Conservation (phyloP, 2,329 filamentous ascomycete species). For the Geosmithia putterillii region DNA sequence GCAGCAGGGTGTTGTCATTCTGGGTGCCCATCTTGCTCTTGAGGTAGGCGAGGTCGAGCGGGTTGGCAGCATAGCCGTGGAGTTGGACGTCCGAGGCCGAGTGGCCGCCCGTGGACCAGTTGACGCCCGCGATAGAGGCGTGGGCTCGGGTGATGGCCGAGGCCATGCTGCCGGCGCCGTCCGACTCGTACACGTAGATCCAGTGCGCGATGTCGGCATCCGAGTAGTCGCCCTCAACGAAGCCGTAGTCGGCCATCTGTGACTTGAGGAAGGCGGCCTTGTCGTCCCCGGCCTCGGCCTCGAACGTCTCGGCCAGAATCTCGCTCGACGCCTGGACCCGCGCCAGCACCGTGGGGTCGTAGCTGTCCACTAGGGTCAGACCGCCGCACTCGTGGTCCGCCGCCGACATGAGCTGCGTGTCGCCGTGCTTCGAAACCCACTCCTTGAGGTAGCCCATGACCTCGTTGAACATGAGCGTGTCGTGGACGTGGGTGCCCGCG, state of each 20-base stretch:
- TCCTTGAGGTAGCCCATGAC: constrained; percentile 10
- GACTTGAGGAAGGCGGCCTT: constrained; percentile 4
- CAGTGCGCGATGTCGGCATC: constrained; percentile 5
- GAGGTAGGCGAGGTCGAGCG: constrained; percentile 3
- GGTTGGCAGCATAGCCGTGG: constrained; percentile 8
- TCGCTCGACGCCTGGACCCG: constrained; percentile 7
- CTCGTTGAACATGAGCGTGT: constrained; percentile 12
- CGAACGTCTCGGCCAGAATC: constrained; percentile 5
- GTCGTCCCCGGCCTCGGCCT: constrained; percentile 7
- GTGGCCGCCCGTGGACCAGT: constrained; percentile 10
- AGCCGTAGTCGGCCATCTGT: constrained; percentile 8
- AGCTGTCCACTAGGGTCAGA: constrained; percentile 9
- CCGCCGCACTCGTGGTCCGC: constrained; percentile 12
- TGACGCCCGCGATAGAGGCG: constrained; percentile 6
- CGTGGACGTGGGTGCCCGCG: constrained; percentile 9
- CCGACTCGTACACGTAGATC: constrained; percentile 3
- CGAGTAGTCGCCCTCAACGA: constrained; percentile 4
- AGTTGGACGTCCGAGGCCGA: constrained; percentile 10
- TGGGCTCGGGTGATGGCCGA: constrained; percentile 5
- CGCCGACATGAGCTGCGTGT: constrained; percentile 12
- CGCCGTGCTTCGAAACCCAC: constrained; percentile 7
- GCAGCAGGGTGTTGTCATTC: constrained; percentile 13
- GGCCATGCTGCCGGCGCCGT: constrained; percentile 4
- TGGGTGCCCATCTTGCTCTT: constrained; percentile 9
- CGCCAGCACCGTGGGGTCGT: constrained; percentile 8